Evolutionary conservation across 768 basidiomycete species (phyloP).

Genomic region (Porpolomopsis calyptriformis): DNA sequence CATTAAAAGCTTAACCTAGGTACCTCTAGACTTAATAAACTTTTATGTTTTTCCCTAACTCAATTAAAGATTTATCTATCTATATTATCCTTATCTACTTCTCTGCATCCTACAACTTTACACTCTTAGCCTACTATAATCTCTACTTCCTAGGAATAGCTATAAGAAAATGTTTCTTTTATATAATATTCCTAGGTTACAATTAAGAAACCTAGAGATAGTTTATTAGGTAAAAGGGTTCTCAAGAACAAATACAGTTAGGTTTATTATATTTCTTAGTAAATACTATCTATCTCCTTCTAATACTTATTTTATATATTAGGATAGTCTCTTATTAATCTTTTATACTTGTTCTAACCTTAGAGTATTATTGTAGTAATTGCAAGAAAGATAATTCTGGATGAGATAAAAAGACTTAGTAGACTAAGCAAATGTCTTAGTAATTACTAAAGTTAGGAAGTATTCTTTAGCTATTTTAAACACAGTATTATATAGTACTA

Average conservation of each 20-base stretch:
- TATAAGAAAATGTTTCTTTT: constrained; percentile 18
- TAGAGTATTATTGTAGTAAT: not conserved
- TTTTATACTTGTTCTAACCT: not conserved
- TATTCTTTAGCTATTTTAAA: not conserved
- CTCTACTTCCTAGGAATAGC: constrained; percentile 9
- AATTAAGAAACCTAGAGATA: not conserved
- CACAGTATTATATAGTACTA: not conserved
- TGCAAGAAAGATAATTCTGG: not conserved
- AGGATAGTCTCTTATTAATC: not conserved
- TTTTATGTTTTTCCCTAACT: constrained; percentile 13
- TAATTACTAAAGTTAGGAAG: not conserved
- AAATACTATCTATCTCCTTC: not conserved
- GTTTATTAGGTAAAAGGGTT: not conserved
- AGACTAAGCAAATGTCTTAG: not conserved
- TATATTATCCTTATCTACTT: constrained; percentile 16
- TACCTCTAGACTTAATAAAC: constrained; percentile 16
- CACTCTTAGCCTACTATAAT: constrained; percentile 14
- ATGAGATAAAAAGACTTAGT: not conserved
- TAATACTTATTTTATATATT: not conserved
- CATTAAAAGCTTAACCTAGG: constrained; percentile 14
- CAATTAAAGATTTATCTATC: constrained; percentile 21
- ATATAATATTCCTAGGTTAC: not conserved
- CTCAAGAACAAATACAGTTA: not conserved
- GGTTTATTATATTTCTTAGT: not conserved
- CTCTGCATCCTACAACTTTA: not conserved